phyloP scores from a whole-genome alignment of 495 filamentous ascomycete species.

The Penicillium cosmopolitanum region DNA sequence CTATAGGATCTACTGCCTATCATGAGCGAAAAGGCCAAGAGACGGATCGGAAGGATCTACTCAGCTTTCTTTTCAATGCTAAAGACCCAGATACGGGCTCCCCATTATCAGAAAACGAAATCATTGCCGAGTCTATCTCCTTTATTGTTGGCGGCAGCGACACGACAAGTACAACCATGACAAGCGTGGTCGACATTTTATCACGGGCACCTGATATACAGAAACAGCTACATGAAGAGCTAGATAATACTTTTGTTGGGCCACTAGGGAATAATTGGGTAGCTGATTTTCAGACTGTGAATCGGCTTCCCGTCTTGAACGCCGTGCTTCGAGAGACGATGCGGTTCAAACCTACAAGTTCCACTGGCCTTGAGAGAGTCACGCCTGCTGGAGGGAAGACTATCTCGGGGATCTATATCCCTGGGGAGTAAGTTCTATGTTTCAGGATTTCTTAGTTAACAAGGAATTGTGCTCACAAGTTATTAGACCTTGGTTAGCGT shows the following conservation, averaged over 20 bases:
- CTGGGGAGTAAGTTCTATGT: slow-evolving; percentile 3
- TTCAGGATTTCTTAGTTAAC: neutral
- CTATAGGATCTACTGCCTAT: neutral
- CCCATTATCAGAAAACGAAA: slow-evolving; percentile 10
- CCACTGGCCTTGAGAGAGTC: slow-evolving; percentile 9
- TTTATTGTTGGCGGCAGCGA: slow-evolving; percentile 13
- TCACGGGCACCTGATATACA: slow-evolving; percentile 1
- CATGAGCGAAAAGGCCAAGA: slow-evolving; percentile 1
- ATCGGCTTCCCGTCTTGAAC: slow-evolving; percentile 10
- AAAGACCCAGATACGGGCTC: slow-evolving; percentile 7
- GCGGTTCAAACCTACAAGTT: slow-evolving; percentile 9
- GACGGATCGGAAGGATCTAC: neutral
- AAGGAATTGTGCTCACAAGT: too few relatives aligned
- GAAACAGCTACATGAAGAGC: slow-evolving; percentile 1
- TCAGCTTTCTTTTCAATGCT: slow-evolving; percentile 6
- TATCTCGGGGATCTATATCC: slow-evolving; percentile 6
- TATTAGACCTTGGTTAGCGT: slow-evolving; percentile 12
- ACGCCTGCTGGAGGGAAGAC: slow-evolving; percentile 3
- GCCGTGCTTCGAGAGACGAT: slow-evolving; percentile 9
- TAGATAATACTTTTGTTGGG: neutral
- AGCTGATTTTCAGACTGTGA: slow-evolving; percentile 2
- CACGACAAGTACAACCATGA: slow-evolving; percentile 13
- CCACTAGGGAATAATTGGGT: neutral
- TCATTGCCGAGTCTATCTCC: slow-evolving; percentile 13
- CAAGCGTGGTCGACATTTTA: slow-evolving; percentile 10